Evolutionary conservation across 2,329 filamentous ascomycete genomes (phyloP), one percentile per base, ranked within the genome.

Genomic region (Xylariaceae sp.): DNA sequence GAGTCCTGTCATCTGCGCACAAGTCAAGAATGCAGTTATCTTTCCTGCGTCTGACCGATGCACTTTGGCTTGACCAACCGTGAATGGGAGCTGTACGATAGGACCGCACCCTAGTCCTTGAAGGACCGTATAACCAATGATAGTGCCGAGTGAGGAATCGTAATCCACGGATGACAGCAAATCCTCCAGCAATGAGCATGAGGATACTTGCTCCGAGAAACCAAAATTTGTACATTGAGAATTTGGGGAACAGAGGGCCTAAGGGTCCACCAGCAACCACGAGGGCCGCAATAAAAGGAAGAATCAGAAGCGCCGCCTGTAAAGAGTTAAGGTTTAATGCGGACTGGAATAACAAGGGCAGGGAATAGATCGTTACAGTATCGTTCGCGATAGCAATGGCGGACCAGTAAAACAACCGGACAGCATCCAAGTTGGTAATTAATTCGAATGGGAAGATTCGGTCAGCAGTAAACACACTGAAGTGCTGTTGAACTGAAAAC

Each of bases 281-380:
- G 1, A 72, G 48, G 1, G 73, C 36, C 22, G 71, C 52, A 41
- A 74, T 56, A 63, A 75, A 71, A 0, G 73, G 73, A 5, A 75
- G 55, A 3, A 77, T 60, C 48, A 74, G 72, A 1, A 74, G 69
- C 41, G 68, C 73, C 10, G 74, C 69, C 13, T 70, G 53, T 2
- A 78, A 58, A 0, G 74, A 66, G 0, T 57, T 63, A 40, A 77
- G 75, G 5, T 68, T 68, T 4, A 65, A 64, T 0, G 68, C 68
- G 59, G 80, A 81, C 55, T 77, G 73, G 61, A 80, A 81, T 62
- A 71, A 79, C 1, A 81, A 61, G 0, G 78, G 78, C n/a, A 80
- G 71, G 60, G 75, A 80, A 62, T 79, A 81, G 18, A 75, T 62
- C 13, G 59, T 45, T 9, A 70, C 57, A 42, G 68, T 69, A 38